Conservation (phyloP, 768 basidiomycete genomes). For the Russula vinacea region DNA sequence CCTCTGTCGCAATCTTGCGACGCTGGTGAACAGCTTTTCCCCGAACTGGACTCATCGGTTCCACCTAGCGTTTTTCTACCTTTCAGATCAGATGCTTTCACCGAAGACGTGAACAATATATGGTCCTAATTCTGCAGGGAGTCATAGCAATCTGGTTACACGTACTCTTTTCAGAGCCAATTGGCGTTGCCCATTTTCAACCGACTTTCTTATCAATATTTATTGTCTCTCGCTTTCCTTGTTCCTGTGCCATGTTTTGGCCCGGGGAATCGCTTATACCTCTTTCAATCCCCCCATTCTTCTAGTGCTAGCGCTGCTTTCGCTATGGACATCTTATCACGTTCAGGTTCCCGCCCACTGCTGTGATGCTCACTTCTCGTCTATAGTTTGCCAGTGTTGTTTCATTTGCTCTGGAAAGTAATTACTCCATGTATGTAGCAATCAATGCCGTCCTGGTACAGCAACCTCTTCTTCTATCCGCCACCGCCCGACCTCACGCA, state of each 20-base stretch:
- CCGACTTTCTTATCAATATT: conserved; percentile 6
- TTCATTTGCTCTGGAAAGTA: background rate
- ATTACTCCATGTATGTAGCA: background rate
- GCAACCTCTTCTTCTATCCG: conserved; percentile 72
- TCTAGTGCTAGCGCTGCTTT: background rate
- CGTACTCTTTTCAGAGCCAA: background rate
- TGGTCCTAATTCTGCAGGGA: background rate
- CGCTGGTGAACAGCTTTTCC: background rate
- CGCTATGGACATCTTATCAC: background rate
- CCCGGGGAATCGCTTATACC: background rate
- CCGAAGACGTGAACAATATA: background rate
- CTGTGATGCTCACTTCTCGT: background rate
- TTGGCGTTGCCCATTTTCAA: background rate
- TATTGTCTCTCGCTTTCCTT: background rate
- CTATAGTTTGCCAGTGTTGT: background rate
- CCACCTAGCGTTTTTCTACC: conserved; percentile 14
- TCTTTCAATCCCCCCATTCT: background rate
- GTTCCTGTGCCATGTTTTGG: background rate
- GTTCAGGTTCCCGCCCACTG: background rate
- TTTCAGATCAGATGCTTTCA: background rate
- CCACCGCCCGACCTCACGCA: conserved; percentile 91
- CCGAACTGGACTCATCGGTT: background rate
- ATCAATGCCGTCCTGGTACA: conserved; percentile 56
- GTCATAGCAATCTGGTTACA: background rate
- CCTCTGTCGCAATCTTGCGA: too few relatives aligned